Evolutionary conservation across 306 rosid genomes (phyloP).

Genomic region (Inga laurina): DNA sequence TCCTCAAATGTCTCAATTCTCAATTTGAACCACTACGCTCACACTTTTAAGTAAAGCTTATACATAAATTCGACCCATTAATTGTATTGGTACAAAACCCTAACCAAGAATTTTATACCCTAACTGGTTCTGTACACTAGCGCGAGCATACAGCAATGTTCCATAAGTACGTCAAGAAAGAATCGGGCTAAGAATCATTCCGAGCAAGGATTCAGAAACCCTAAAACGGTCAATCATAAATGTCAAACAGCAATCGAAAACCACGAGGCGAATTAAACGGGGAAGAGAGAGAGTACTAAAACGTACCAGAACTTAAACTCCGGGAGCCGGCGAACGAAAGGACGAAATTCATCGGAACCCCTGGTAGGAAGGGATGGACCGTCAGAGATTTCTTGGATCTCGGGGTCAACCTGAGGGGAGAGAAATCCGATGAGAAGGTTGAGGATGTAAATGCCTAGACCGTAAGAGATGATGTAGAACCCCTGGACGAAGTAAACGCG

Average conservation of each 20-base stretch:
- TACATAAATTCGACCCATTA: not conserved
- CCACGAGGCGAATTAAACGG: not conserved
- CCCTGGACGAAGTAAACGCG: conserved; percentile 85
- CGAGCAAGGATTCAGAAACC: not conserved
- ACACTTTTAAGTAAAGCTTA: not conserved
- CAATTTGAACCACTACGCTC: not conserved
- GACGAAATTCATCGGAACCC: conserved; percentile 88
- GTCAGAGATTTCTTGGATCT: conserved; percentile 60
- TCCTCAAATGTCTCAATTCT: not conserved
- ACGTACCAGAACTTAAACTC: conserved; percentile 93
- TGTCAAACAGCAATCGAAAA: not conserved
- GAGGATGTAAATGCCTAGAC: conserved; percentile 85
- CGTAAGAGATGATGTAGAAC: conserved; percentile 89
- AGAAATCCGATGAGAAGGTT: conserved; percentile 88
- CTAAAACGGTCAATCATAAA: conserved; percentile 4
- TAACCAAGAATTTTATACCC: not conserved
- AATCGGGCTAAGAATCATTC: not conserved
- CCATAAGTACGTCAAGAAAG: not conserved
- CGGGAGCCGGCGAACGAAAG: conserved; percentile 93
- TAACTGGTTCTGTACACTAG: not conserved
- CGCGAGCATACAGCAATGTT: not conserved
- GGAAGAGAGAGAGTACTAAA: not conserved
- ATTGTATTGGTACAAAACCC: conserved; percentile 6
- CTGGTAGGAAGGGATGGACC: conserved; percentile 84
- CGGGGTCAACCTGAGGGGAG: conserved; percentile 97